These are phyloP conservation scores for Colletotrichum sp. DNA, from an alignment of 2,329 filamentous ascomycete genomes.

Conservation along the genomic window DNA sequence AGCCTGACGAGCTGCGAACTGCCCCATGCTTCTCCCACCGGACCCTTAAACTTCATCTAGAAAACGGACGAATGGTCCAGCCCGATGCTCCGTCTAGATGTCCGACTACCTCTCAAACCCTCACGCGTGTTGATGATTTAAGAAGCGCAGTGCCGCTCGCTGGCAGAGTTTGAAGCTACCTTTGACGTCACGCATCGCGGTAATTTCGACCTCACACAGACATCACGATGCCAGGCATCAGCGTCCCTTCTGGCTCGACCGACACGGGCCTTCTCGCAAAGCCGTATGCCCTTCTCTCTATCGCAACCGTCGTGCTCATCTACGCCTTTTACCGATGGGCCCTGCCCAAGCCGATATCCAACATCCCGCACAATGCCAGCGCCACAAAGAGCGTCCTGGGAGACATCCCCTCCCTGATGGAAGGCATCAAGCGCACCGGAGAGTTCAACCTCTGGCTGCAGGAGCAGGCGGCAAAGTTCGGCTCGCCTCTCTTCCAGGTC, in stretches of 20 bases:
- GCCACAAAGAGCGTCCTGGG: slow-evolving; percentile 41
- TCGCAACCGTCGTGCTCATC: neutral
- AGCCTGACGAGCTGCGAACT: neutral
- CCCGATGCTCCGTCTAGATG: neutral
- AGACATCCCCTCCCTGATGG: slow-evolving; percentile 45
- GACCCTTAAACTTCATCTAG: neutral
- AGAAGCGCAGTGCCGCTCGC: neutral
- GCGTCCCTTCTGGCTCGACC: neutral
- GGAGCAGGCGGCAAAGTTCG: slow-evolving; percentile 27
- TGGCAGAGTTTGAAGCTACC: neutral
- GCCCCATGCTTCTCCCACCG: neutral
- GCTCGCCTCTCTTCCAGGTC: slow-evolving; percentile 49
- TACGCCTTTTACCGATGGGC: slow-evolving; percentile 6
- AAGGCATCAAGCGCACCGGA: slow-evolving; percentile 31
- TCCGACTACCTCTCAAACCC: neutral
- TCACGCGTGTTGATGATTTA: neutral
- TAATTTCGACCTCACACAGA: neutral
- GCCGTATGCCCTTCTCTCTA: neutral
- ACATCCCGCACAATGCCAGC: slow-evolving; percentile 48
- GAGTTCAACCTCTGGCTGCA: slow-evolving; percentile 12
- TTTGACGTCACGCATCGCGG: neutral
- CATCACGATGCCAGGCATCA: neutral
- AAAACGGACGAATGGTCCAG: neutral
- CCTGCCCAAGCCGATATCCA: slow-evolving; percentile 47
- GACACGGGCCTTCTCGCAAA: neutral